Percentiles rank a stretch among this genome's conserved stretches.
phyloP scores from a whole-genome alignment of 768 basidiomycete species.

The Clavaria fumosa region DNA sequence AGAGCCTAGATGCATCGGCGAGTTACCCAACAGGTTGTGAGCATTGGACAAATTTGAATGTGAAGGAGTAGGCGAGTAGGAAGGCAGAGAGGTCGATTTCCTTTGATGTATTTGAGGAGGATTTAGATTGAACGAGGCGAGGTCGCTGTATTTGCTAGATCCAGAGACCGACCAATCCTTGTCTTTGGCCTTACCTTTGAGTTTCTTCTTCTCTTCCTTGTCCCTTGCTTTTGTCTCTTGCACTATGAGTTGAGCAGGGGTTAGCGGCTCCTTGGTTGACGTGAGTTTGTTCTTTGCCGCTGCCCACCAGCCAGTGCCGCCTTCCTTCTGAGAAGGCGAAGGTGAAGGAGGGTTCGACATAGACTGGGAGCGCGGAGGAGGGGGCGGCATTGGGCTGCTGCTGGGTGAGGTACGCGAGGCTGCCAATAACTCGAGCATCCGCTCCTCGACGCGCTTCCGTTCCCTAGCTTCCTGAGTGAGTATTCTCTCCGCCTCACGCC shows the following conservation, averaged over 20 bases:
- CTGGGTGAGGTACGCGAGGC: constrained; percentile 13
- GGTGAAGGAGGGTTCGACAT: constrained; percentile 46
- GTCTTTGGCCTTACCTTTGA: constrained; percentile 41
- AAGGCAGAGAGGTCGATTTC: constrained; percentile 36
- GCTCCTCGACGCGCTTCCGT: constrained; percentile 52
- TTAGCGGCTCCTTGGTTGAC: constrained; percentile 64
- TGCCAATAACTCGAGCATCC: constrained; percentile 62
- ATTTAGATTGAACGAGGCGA: constrained; percentile 38
- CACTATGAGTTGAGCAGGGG: constrained; percentile 74
- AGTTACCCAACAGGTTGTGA: constrained; percentile 45
- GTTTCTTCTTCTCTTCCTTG: constrained; percentile 35
- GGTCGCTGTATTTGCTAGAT: constrained; percentile 39
- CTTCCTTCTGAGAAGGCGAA: constrained; percentile 48
- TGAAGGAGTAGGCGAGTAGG: constrained; percentile 52
- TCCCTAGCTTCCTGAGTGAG: constrained; percentile 57
- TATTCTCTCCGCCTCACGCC: constrained; percentile 68
- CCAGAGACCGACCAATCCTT: constrained; percentile 37
- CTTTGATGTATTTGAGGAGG: constrained; percentile 29
- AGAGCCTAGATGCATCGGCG: constrained; percentile 39
- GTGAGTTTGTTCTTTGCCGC: constrained; percentile 62
- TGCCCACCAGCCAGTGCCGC: constrained; percentile 47
- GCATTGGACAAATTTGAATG: constrained; percentile 32
- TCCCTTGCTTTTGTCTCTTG: constrained; percentile 55
- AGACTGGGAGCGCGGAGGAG: constrained; percentile 46
- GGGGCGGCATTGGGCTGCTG: constrained; percentile 32